phyloP scores from a whole-genome alignment of 176 grass and related monocot species.

The Chrysopogon serrulatus region DNA sequence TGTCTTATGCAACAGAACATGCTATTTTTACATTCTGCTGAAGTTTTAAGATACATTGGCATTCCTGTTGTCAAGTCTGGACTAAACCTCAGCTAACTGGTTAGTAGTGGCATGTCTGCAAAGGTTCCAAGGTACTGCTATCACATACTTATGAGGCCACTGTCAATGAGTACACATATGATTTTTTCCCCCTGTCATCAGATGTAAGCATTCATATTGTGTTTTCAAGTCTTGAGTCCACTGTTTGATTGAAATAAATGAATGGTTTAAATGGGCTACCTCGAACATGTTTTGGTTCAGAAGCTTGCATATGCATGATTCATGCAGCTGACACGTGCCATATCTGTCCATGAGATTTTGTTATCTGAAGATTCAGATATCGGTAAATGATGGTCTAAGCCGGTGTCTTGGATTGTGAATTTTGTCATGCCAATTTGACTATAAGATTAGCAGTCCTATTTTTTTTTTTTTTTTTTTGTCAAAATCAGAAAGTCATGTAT shows the following conservation, averaged over 20 bases:
- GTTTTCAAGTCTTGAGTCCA: background rate
- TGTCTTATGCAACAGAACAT: background rate
- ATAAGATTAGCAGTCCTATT: background rate
- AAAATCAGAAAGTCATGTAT: background rate
- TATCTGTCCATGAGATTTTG: background rate
- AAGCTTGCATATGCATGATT: background rate
- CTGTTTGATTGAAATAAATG: background rate
- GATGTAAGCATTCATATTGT: background rate
- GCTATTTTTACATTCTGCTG: background rate
- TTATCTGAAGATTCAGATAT: background rate
- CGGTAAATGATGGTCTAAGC: background rate
- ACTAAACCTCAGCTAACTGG: background rate
- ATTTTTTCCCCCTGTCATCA: background rate
- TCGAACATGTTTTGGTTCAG: background rate
- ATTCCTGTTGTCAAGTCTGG: background rate
- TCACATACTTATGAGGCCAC: background rate
- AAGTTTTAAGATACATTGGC: background rate
- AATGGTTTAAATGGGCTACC: background rate
- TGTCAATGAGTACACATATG: background rate
- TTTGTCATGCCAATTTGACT: background rate
- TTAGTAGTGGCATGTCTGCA: slow-evolving; percentile 25
- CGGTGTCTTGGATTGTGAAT: background rate
- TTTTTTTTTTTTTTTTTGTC: background rate
- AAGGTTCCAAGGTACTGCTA: slow-evolving; percentile 32
- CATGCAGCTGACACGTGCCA: background rate